Base-by-base conservation (phyloP, 2,329 filamentous ascomycete species). In the Pseudogymnoascus sp. region DNA sequence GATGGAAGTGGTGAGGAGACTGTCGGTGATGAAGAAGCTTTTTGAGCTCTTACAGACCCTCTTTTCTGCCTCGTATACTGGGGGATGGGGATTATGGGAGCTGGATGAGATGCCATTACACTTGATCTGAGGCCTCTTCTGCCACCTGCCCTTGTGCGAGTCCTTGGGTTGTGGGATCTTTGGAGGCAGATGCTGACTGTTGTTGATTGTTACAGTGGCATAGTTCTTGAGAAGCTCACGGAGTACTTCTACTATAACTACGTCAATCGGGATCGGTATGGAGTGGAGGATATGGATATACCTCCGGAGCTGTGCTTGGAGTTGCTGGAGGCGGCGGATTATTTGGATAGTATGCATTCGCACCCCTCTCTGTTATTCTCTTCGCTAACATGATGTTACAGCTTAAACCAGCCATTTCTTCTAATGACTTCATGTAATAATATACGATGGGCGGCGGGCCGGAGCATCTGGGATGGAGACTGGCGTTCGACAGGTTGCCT, bases 231-330 rank as follows among this genome's bases (percentile, higher is more conserved):
- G 72, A 91, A 90, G 71, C 86, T 92, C 33, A 88, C 86, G 73
- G 88, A 92, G 74, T 93, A 92, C 75, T 86, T 92, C 64, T 89
- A 91, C 71, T 92, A 92, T 77, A 89, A 88, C 78, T 86, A 91
- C 74, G 87, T 86, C 69, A 81, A 90, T 74, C 81, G 81, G 59
- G 82, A 90, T 66, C 79, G 79, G 66, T 85, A 87, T 67, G 86
- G 91, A 68, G 88, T 92, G 18, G 85, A 87, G 4, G 89, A 93
- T 69, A 88, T 92, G 85, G 88, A 92, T 14, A 87, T 92, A 62
- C 88, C 88, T 11, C 84, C 88, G 30, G 88, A 92, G 75, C 77
- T 92, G 58, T 92, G 88, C 68, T 78, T 93, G 43, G 89, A 92
- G 76, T 74, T 93, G 63, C 75, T 93, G 65, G 86, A 88, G 76